These are phyloP conservation scores for Ballota nigra DNA, from an alignment of 257 asterid genomes.

Conservation along the genomic window DNA sequence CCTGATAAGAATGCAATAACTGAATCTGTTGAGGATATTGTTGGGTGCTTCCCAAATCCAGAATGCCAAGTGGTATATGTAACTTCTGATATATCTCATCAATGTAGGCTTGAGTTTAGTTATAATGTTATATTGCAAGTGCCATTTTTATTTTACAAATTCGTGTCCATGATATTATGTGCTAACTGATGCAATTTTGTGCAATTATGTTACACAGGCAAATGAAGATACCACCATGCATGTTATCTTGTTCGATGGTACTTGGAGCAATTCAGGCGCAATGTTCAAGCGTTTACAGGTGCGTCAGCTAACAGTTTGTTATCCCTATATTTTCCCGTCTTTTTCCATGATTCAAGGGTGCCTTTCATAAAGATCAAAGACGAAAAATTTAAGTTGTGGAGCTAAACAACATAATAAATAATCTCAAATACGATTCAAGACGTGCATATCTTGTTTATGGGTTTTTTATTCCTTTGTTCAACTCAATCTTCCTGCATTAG, in stretches of 20 bases:
- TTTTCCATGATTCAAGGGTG: background rate
- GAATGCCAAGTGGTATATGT: slow-evolving; percentile 38
- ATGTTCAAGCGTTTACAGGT: slow-evolving; percentile 96
- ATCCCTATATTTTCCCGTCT: background rate
- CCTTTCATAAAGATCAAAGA: background rate
- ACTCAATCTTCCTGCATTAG: background rate
- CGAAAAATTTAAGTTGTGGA: slow-evolving; percentile 4
- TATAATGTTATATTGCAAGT: background rate
- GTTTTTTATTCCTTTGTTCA: no score
- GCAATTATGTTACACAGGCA: slow-evolving; percentile 35
- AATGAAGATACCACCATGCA: slow-evolving; percentile 43
- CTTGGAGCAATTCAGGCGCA: slow-evolving; percentile 96
- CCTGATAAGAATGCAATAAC: slow-evolving; percentile 68
- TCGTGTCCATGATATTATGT: background rate
- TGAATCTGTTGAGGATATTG: slow-evolving; percentile 57
- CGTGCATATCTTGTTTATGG: background rate
- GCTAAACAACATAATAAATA: background rate
- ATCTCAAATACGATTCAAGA: background rate
- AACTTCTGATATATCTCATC: slow-evolving; percentile 20
- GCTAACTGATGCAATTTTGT: background rate
- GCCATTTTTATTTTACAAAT: background rate
- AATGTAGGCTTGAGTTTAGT: background rate
- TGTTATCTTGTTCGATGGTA: slow-evolving; percentile 87
- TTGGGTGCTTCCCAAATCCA: slow-evolving; percentile 30
- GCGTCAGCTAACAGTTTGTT: background rate